These are phyloP conservation scores for Trichoderma simmonsii DNA, from an alignment of 2,329 filamentous ascomycete species.

Conservation along the genomic window DNA sequence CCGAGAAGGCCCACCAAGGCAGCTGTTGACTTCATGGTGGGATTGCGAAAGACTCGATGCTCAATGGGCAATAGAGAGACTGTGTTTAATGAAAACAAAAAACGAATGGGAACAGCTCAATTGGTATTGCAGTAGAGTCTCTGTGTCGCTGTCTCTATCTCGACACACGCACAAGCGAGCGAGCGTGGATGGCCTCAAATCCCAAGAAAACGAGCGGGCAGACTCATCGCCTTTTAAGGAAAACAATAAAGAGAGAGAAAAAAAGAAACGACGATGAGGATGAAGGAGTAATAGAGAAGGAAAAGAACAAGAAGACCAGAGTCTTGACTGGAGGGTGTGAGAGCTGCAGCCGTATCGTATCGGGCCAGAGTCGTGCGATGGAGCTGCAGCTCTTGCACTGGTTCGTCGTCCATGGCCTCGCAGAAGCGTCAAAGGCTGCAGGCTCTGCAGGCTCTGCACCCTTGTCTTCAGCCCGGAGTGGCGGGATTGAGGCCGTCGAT, in stretches of 20 bases:
- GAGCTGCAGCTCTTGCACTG: conserved; percentile 9
- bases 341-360: conserved; percentile 7
- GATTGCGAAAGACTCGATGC: background rate
- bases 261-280: background rate
- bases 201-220: background rate
- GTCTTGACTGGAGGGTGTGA: background rate
- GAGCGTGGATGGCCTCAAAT: conserved; percentile 8
- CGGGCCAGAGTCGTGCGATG: conserved; percentile 14
- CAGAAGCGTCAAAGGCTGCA: background rate
- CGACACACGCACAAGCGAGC: background rate
- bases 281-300: background rate
- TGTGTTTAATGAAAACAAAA: background rate
- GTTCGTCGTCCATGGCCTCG: conserved; percentile 2
- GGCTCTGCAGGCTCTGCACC: background rate
- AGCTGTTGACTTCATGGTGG: conserved; percentile 24
- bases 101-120: background rate
- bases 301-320: background rate
- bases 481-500: conserved; percentile 17
- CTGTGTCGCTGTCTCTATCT: background rate
- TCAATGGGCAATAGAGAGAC: background rate
- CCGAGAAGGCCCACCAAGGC: conserved; percentile 37
- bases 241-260: background rate
- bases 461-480: conserved; percentile 14
- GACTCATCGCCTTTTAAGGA: conserved; percentile 4
- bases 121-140: background rate